Percentiles rank a stretch among this genome's conserved stretches.
Conservation (phyloP, 108 stramenopile genomes). For the Skeletonema grethae region DNA sequence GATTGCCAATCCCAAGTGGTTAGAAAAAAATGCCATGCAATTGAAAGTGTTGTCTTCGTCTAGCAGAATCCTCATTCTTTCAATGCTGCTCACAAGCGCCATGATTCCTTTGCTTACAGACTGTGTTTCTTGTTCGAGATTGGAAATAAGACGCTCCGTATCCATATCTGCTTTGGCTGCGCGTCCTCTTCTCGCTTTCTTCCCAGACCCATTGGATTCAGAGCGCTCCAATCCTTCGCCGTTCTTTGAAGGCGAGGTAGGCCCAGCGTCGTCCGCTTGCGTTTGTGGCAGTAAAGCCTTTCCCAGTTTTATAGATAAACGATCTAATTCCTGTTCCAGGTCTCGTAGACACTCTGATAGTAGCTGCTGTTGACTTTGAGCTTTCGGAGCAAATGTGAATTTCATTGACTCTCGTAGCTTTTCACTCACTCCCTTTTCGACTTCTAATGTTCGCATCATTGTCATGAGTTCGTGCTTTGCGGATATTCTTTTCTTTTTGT, state of each 20-base stretch:
- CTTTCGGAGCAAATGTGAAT: slow-evolving; percentile 83
- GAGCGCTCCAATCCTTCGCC: slow-evolving; percentile 15
- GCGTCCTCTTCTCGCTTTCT: slow-evolving; percentile 34
- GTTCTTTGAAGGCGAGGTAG: not conserved
- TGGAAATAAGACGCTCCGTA: slow-evolving; percentile 61
- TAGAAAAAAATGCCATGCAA: slow-evolving; percentile 38
- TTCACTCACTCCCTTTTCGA: slow-evolving; percentile 61
- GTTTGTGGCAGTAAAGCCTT: slow-evolving; percentile 56
- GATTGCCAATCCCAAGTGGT: slow-evolving; percentile 5
- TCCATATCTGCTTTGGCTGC: slow-evolving; percentile 56
- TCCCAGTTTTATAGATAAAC: slow-evolving; percentile 63
- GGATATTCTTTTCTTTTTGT: slow-evolving; percentile 82
- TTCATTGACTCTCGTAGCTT: slow-evolving; percentile 76
- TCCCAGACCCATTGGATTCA: slow-evolving; percentile 12
- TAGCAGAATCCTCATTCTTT: slow-evolving; percentile 60
- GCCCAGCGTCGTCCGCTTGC: slow-evolving; percentile 8
- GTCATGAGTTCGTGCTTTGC: slow-evolving; percentile 90
- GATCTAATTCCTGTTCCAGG: slow-evolving; percentile 65
- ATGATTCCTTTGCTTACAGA: slow-evolving; percentile 77
- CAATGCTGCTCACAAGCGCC: slow-evolving; percentile 57
- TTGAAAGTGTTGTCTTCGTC: slow-evolving; percentile 37
- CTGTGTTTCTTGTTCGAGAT: slow-evolving; percentile 83
- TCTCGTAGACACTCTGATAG: slow-evolving; percentile 66
- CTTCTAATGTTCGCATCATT: slow-evolving; percentile 73
- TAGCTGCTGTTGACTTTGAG: slow-evolving; percentile 79